Percentiles rank a stretch among this genome's conserved stretches.
phyloP scores from a whole-genome alignment of 2,329 filamentous ascomycete genomes.

The Venturia aucupariae region DNA sequence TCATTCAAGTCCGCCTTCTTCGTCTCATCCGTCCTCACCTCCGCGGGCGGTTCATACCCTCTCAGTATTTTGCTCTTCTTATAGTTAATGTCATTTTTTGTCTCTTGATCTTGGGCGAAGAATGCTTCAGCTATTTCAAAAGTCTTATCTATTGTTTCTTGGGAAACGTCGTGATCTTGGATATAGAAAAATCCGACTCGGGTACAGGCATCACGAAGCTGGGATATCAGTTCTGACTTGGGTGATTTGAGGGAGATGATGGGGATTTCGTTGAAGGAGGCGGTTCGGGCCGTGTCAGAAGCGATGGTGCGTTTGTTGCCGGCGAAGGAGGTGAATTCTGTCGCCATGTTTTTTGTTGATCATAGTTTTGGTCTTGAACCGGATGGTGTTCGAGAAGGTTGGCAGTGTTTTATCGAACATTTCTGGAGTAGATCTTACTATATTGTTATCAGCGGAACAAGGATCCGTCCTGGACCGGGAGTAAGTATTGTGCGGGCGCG shows the following conservation, averaged over 20 bases:
- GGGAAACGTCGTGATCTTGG: neutral
- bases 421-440: neutral
- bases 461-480: too few relatives aligned
- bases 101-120: neutral
- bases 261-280: neutral
- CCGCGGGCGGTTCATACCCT: neutral
- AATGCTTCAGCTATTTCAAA: neutral
- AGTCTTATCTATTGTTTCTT: neutral
- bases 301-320: neutral
- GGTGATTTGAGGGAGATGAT: neutral
- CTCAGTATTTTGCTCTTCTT: neutral
- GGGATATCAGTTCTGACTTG: neutral
- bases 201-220: neutral
- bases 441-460: neutral
- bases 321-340: neutral
- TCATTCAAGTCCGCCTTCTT: neutral
- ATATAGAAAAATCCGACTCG: neutral
- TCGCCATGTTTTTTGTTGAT: neutral
- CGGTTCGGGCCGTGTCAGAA: neutral
- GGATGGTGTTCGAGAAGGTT: too few relatives aligned
- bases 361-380: too few relatives aligned
- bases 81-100: neutral
- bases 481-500: too few relatives aligned
- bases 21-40: neutral
- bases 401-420: too few relatives aligned